Evolutionary conservation across 208 protist genomes (phyloP).

Genomic region (Jaenimonas drosophilae): DNA sequence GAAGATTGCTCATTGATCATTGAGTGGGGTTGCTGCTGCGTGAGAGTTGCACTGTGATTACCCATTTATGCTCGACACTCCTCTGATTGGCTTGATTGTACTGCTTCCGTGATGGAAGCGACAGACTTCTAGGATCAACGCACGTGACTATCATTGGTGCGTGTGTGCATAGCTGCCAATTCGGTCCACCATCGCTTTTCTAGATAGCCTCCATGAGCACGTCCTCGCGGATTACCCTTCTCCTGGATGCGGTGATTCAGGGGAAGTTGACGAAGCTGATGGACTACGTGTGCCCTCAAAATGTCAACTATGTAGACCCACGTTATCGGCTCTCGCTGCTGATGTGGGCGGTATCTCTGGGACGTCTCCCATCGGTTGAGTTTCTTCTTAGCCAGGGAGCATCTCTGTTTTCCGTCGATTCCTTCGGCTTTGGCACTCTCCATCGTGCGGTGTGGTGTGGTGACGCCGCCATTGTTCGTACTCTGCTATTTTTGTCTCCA

Average conservation of each 20-base stretch:
- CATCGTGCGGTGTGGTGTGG: constrained; percentile 76
- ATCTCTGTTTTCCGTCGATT: constrained; percentile 39
- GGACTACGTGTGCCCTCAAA: constrained; percentile 33
- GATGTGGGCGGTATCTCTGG: constrained; percentile 51
- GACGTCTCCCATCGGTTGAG: constrained; percentile 30
- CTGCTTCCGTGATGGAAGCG: too few species aligned
- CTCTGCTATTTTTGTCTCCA: constrained; percentile 42
- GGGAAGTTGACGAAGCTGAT: constrained; percentile 30
- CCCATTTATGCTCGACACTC: too few species aligned
- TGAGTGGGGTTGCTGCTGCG: too few species aligned
- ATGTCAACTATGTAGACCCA: constrained; percentile 69
- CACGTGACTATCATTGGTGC: too few species aligned
- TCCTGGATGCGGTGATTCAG: constrained; percentile 33
- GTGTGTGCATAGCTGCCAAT: too few species aligned
- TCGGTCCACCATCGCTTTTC: background rate
- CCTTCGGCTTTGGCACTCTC: constrained; percentile 52
- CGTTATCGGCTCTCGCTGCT: constrained; percentile 56
- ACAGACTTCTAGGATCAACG: too few species aligned
- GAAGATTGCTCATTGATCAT: too few species aligned
- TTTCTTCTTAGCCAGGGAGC: constrained; percentile 49
- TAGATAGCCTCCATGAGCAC: constrained; percentile 4
- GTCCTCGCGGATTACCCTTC: constrained; percentile 9
- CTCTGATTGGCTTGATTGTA: too few species aligned
- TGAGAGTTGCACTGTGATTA: too few species aligned
- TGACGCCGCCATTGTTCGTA: constrained; percentile 35